These are phyloP conservation scores for Alternaria dauci DNA, from an alignment of 2,329 filamentous ascomycete species.

Conservation along the genomic window DNA sequence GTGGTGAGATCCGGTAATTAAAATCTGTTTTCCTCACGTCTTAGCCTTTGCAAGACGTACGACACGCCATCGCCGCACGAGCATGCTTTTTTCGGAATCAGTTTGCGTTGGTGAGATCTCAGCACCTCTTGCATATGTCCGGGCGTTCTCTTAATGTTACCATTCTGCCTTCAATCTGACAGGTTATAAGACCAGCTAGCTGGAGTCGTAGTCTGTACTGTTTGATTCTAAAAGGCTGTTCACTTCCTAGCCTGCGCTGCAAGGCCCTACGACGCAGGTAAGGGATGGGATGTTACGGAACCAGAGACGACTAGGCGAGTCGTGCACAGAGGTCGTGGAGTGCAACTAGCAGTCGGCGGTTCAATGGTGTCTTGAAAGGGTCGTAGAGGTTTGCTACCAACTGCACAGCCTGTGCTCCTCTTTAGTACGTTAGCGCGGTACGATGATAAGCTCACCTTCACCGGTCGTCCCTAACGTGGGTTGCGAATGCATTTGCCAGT, in stretches of 20 bases:
- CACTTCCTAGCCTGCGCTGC: neutral
- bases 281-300: neutral
- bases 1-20: neutral
- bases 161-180: neutral
- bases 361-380: neutral
- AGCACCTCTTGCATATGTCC: neutral
- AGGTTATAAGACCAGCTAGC: neutral
- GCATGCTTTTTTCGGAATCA: neutral
- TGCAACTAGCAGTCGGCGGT: neutral
- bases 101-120: slow-evolving; percentile 1
- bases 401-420: neutral
- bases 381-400: neutral
- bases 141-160: neutral
- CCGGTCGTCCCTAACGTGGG: neutral
- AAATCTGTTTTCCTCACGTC: neutral
- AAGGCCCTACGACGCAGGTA: neutral
- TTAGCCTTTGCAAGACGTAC: neutral
- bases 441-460: slow-evolving; percentile 7
- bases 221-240: neutral
- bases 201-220: neutral
- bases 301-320: neutral
- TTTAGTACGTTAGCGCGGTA: slow-evolving; percentile 7
- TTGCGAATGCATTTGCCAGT: neutral
- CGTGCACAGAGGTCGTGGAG: neutral
- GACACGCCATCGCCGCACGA: neutral